These are phyloP conservation scores for Wickerhamiella cacticola DNA, from an alignment of 805 yeast genomes.

Conservation along the genomic window DNA sequence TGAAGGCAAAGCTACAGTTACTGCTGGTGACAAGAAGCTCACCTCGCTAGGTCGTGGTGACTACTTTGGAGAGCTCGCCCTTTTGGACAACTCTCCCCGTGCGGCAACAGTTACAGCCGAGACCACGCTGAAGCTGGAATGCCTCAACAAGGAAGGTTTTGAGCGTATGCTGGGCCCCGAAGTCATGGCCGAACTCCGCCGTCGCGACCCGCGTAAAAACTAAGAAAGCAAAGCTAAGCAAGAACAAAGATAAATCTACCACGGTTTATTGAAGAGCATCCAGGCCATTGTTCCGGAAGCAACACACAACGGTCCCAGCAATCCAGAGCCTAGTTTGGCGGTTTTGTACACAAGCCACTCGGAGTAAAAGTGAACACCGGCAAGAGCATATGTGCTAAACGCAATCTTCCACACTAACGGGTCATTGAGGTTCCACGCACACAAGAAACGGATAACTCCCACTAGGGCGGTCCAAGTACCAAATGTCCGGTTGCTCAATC, in stretches of 20 bases:
- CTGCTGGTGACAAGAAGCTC: slow-evolving; percentile 45
- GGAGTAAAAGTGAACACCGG: slow-evolving; percentile 66
- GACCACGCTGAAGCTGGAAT: slow-evolving; percentile 72
- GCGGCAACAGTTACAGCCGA: slow-evolving; percentile 83
- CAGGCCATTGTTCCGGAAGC: slow-evolving; percentile 60
- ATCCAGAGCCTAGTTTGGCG: slow-evolving; percentile 75
- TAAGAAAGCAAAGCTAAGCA: background rate
- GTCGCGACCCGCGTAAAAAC: slow-evolving; percentile 54
- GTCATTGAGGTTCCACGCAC: slow-evolving; percentile 63
- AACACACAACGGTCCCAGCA: slow-evolving; percentile 79
- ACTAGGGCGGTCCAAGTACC: slow-evolving; percentile 96
- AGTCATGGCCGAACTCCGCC: slow-evolving; percentile 74
- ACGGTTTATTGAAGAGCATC: slow-evolving; percentile 41
- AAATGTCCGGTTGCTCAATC: slow-evolving; percentile 84
- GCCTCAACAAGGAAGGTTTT: slow-evolving; percentile 83
- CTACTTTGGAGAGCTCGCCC: slow-evolving; percentile 93
- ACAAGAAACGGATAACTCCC: slow-evolving; percentile 71
- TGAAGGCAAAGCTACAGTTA: slow-evolving; percentile 70
- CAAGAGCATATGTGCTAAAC: slow-evolving; percentile 68
- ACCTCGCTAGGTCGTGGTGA: slow-evolving; percentile 62
- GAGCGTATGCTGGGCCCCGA: slow-evolving; percentile 81
- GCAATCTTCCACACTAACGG: slow-evolving; percentile 67
- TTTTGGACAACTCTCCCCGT: slow-evolving; percentile 82
- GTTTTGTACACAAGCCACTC: slow-evolving; percentile 77
- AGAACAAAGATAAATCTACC: background rate